Base-by-base conservation (phyloP, 1,284 basidiomycete genomes). In the Porodaedalea pini region DNA sequence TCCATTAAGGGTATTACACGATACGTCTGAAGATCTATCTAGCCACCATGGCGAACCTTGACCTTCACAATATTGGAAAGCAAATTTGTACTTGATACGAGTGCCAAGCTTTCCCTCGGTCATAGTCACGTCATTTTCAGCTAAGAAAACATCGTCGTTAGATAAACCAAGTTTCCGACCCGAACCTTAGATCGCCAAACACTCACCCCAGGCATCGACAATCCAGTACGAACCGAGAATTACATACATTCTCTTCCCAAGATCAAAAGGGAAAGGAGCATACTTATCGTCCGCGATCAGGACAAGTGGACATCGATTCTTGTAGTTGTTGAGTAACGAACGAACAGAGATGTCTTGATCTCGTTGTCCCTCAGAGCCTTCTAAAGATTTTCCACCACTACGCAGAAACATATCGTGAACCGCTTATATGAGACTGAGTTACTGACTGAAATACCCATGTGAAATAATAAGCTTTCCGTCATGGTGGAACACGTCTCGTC, bases 221-320 rank as follows among this genome's bases (percentile, higher is more conserved):
- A 91, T 86, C 57, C 77, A 79, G 67, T 90, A 91, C 57, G 83
- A 81, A 0, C 88, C 88, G 15, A 91, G 76, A 2, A 90, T 81
- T 4, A 86, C 81, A 63, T 90, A 91, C 11, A 82, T 75, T 52
- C 83, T 76, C 6, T 74, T 75, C 43, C 69, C 64, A 17, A 90
- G 75, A 63, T 88, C 80, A 63, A 78, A 89, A 0, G 89, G 89
- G 67, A 91, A 91, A 19, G 78, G 71, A 1, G 71, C 72, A 64
- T 90, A 91, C 66, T 80, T 83, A 66, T 88, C 83, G 61, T 90
- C 88, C 43, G 83, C 81, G 36, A 91, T 67, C 27, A 91, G 75
- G 2, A 78, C 86, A 6, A 91, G 63, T 2, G 88, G 86, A 11
- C 77, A 75, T 32, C 71, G 65, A 27, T 76, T 69, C 31, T 67